Base-by-base conservation (phyloP, 495 filamentous ascomycete species). In the Talaromyces thailandensis region DNA sequence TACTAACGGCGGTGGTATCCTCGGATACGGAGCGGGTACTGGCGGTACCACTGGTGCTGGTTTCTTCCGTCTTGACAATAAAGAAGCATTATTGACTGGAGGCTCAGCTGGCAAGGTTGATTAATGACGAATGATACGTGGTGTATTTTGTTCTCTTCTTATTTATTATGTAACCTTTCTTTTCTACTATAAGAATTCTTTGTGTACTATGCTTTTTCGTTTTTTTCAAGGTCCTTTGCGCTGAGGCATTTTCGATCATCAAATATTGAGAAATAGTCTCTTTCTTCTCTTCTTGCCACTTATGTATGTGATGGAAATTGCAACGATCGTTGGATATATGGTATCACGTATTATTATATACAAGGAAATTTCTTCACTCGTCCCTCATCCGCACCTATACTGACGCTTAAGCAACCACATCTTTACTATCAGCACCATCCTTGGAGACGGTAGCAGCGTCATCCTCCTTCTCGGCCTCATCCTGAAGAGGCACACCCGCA, bases 61-160 rank as follows among this genome's bases (percentile, higher is more conserved):
- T 8, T 88, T 89, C 73, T 92, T 95, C 74, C 79, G 86, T 55
- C 75, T 92, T 8, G 89, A 93, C 69, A 88, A 86, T 25, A 92
- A 90, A 70, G 86, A 92, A 64, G 88, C 90, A 25, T 70, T 93
- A 56, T 74, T 82, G 66, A 79, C 76, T 60, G 79, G 80, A 52
- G 79, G 75, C 21, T 72, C 76, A 28, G 84, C 86, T 61, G 90
- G 87, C 65, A 96, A 96, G 80, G 89, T 76, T 96, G 77, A 83
- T 70, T 64, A 67, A 23, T 53, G 40, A 31, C 16, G 18, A 23
- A 52, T 35, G n/a, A 24, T 62, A 32, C 50, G 16, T 12, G 32
- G 50, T 62, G 24, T 62, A 8, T 43, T 56, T 21, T 57, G 50
- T 52, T 37, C 32, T 28, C 59, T 16, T 63, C 9, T 14, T 61